Conservation (phyloP, 768 basidiomycete genomes). For the Cyclocybe cylindracea region DNA sequence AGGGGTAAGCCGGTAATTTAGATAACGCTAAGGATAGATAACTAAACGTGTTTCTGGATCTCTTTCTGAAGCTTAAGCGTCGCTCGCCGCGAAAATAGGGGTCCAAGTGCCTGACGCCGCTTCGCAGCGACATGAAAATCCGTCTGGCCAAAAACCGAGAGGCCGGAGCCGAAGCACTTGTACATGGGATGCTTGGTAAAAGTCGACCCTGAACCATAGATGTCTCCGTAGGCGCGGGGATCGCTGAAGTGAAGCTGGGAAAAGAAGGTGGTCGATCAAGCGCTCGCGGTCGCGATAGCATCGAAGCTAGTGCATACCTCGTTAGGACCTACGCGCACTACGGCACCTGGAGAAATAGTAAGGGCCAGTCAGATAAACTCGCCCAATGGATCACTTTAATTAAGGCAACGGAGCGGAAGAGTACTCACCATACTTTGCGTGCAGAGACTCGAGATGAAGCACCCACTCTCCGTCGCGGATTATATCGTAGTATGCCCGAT, state of each 20-base stretch:
- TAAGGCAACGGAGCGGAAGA: background rate
- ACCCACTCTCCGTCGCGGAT: constrained; percentile 23
- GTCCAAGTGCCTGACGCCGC: constrained; percentile 27
- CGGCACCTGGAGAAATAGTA: constrained; percentile 32
- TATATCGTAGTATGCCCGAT: constrained; percentile 28
- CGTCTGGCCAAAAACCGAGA: constrained; percentile 26
- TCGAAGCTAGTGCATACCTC: constrained; percentile 21
- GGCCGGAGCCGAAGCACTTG: constrained; percentile 20
- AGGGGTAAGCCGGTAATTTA: background rate
- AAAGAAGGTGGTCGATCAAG: background rate
- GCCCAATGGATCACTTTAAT: background rate
- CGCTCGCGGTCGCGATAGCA: background rate
- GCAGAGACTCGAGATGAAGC: constrained; percentile 25
- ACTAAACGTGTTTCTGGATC: constrained; percentile 26
- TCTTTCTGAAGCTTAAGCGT: constrained; percentile 28
- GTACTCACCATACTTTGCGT: constrained; percentile 23
- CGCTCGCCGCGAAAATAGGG: constrained; percentile 34
- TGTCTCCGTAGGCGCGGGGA: constrained; percentile 32
- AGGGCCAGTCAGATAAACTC: background rate
- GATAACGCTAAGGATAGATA: background rate
- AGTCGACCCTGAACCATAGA: constrained; percentile 25
- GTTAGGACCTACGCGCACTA: constrained; percentile 38
- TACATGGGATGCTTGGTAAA: constrained; percentile 32
- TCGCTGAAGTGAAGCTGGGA: constrained; percentile 38
- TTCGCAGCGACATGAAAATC: constrained; percentile 26